phyloP scores from a whole-genome alignment of 1,284 basidiomycete species.

The Sporisorium exsertum region DNA sequence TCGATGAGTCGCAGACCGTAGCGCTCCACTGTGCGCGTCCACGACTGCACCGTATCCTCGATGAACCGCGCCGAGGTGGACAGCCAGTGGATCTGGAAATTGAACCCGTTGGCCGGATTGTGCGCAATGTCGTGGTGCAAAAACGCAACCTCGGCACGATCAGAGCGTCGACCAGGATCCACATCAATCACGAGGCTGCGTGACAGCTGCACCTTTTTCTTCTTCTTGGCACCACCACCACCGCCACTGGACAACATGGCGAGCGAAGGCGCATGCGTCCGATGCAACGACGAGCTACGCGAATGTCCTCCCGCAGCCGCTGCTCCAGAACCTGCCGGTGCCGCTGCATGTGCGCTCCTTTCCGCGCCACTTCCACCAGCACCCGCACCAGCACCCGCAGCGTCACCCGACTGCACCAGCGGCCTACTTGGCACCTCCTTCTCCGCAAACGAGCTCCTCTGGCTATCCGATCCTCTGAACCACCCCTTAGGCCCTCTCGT shows the following conservation, averaged over 20 bases:
- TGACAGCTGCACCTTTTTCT: slow-evolving; percentile 58
- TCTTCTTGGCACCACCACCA: slow-evolving; percentile 19
- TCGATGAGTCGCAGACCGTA: slow-evolving; percentile 94
- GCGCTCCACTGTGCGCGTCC: slow-evolving; percentile 85
- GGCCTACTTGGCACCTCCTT: slow-evolving; percentile 31
- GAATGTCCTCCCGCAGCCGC: slow-evolving; percentile 30
- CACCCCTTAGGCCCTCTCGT: slow-evolving; percentile 29
- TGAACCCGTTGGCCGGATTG: slow-evolving; percentile 69
- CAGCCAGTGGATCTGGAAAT: slow-evolving; percentile 90
- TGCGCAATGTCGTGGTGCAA: slow-evolving; percentile 68
- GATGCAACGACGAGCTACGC: slow-evolving; percentile 30
- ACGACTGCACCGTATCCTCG: slow-evolving; percentile 86
- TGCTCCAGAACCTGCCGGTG: slow-evolving; percentile 4
- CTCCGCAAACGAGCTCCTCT: slow-evolving; percentile 32
- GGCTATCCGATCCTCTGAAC: slow-evolving; percentile 47
- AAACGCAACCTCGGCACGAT: slow-evolving; percentile 66
- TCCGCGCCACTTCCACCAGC: slow-evolving; percentile 6
- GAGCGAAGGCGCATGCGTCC: slow-evolving; percentile 21
- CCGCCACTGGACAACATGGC: slow-evolving; percentile 21
- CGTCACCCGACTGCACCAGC: slow-evolving; percentile 18
- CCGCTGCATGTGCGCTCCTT: slow-evolving; percentile 1
- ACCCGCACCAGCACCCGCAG: not conserved
- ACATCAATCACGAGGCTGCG: slow-evolving; percentile 65
- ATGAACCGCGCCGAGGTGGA: slow-evolving; percentile 95
- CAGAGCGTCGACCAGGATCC: slow-evolving; percentile 58